Evolutionary conservation across 768 basidiomycete genomes (phyloP).

Genomic region (Suillus decipiens): DNA sequence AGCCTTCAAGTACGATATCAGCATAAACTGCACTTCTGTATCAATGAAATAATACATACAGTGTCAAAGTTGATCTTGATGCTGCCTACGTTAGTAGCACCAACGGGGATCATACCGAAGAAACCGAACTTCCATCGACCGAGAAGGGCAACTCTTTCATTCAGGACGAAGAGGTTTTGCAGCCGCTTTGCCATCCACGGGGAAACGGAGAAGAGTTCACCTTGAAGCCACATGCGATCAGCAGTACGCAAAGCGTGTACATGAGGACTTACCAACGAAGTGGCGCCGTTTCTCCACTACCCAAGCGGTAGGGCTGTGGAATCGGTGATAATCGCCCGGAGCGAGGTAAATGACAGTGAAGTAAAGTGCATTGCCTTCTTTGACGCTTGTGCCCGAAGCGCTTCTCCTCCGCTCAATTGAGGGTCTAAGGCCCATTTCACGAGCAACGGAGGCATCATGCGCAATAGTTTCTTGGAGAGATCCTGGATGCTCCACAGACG

Average conservation of each 20-base stretch:
- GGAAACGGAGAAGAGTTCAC: constrained; percentile 94
- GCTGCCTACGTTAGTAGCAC: constrained; percentile 96
- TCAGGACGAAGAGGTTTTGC: constrained; percentile 94
- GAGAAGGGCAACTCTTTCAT: constrained; percentile 94
- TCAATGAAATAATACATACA: constrained; percentile 36
- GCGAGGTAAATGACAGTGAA: constrained; percentile 97
- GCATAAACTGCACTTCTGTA: not conserved
- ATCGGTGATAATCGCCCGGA: constrained; percentile 97
- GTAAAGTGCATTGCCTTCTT: constrained; percentile 81
- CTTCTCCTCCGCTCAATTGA: constrained; percentile 34
- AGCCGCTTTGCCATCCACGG: constrained; percentile 94
- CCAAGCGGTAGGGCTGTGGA: constrained; percentile 96
- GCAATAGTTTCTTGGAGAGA: constrained; percentile 56
- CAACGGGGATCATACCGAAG: constrained; percentile 97
- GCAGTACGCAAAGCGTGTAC: not conserved
- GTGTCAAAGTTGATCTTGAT: constrained; percentile 96
- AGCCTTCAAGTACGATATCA: constrained; percentile 43
- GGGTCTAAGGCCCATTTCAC: constrained; percentile 63
- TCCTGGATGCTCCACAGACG: constrained; percentile 64
- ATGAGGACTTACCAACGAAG: constrained; percentile 74
- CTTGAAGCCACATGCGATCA: constrained; percentile 35
- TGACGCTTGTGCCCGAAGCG: constrained; percentile 50
- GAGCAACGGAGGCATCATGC: constrained; percentile 71
- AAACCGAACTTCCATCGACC: constrained; percentile 96
- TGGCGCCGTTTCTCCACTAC: constrained; percentile 95